Evolutionary conservation across 116 monocot species (phyloP).

Genomic region (Iris pallida): DNA sequence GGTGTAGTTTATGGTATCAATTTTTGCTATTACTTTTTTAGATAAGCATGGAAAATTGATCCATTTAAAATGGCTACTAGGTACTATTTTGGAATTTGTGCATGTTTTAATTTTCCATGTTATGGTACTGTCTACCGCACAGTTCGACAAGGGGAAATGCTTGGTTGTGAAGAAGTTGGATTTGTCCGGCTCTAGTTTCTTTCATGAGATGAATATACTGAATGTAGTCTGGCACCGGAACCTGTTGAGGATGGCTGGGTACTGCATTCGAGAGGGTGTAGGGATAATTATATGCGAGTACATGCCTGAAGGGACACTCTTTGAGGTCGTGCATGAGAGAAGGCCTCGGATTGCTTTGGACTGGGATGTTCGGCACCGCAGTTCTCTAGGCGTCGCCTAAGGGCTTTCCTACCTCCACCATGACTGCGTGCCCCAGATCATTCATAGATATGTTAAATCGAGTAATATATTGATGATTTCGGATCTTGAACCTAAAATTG

Average conservation of each 20-base stretch:
- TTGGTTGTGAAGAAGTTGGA: slow-evolving; percentile 71
- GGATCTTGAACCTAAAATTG: slow-evolving; percentile 61
- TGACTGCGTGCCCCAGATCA: slow-evolving; percentile 69
- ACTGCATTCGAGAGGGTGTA: slow-evolving; percentile 52
- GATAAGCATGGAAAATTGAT: no score
- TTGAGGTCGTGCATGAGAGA: slow-evolving; percentile 48
- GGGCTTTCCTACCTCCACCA: slow-evolving; percentile 76
- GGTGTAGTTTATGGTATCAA: no score
- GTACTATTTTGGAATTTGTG: no score
- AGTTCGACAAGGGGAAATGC: slow-evolving; percentile 41
- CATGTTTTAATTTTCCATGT: no score
- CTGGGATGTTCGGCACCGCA: slow-evolving; percentile 48
- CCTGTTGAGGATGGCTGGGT: slow-evolving; percentile 60
- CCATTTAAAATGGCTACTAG: no score
- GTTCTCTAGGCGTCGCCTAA: slow-evolving; percentile 65
- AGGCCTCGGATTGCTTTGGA: slow-evolving; percentile 41
- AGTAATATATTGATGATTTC: slow-evolving; percentile 67
- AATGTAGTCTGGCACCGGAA: slow-evolving; percentile 58
- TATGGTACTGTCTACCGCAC: slow-evolving; percentile 65
- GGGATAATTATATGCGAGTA: slow-evolving; percentile 64
- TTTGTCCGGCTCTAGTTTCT: slow-evolving; percentile 34
- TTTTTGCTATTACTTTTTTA: no score
- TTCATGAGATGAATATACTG: slow-evolving; percentile 48
- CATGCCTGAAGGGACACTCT: slow-evolving; percentile 58
- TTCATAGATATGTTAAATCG: slow-evolving; percentile 82